phyloP scores from a whole-genome alignment of 495 filamentous ascomycete species.

The Wilcoxina mikolae region DNA sequence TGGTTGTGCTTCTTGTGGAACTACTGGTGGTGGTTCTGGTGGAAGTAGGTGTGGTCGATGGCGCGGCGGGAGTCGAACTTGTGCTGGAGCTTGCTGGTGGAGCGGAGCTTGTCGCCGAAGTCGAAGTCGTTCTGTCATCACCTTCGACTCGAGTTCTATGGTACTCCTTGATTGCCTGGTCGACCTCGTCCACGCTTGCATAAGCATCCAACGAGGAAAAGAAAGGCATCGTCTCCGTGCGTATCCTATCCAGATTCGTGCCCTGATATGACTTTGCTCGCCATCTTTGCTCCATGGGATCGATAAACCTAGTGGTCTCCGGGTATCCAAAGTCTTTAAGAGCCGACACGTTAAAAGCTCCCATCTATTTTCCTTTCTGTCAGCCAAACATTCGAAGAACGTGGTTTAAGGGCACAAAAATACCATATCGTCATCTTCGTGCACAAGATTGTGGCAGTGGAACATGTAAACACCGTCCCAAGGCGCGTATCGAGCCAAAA shows the following conservation, averaged over 20 bases:
- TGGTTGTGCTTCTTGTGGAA: not conserved
- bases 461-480: conserved; percentile 40
- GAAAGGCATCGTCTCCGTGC: conserved; percentile 9
- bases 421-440: conserved; percentile 49
- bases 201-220: conserved; percentile 15
- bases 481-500: conserved; percentile 38
- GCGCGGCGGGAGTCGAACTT: conserved; percentile 23
- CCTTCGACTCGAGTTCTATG: conserved; percentile 2
- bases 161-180: conserved; percentile 17
- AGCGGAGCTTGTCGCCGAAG: not conserved
- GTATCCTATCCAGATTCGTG: conserved; percentile 11
- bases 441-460: conserved; percentile 42
- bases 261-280: conserved; percentile 20
- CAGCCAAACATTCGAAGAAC: no score
- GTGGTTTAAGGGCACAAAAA: no score
- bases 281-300: conserved; percentile 30
- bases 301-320: conserved; percentile 32
- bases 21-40: conserved; percentile 8
- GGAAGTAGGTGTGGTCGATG: conserved; percentile 28
- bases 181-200: conserved; percentile 5
- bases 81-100: conserved; percentile 32
- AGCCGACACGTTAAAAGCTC: conserved; percentile 42
- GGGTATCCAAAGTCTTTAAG: conserved; percentile 36
- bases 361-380: no score
- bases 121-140: not conserved